These are phyloP conservation scores for Lichtheimia corymbifera DNA, from an alignment of 371 early-diverging fungal genomes.

Conservation along the genomic window DNA sequence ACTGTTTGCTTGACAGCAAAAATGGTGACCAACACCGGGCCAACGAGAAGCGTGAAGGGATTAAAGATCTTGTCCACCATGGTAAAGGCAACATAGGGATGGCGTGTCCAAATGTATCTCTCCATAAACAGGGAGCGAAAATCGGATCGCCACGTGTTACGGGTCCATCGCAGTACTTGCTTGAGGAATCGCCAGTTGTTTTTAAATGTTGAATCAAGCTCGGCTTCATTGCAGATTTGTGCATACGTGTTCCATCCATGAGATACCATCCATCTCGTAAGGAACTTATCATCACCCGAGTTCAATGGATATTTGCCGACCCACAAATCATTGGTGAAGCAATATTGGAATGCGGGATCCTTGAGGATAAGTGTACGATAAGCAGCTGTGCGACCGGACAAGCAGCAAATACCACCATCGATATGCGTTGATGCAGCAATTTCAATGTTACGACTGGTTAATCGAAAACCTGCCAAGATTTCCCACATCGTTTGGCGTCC, in stretches of 20 bases:
- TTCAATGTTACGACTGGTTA: conserved; percentile 72
- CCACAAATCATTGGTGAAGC: conserved; percentile 73
- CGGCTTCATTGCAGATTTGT: conserved; percentile 69
- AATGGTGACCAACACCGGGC: conserved; percentile 61
- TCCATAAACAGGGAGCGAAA: conserved; percentile 67
- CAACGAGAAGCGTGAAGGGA: conserved; percentile 67
- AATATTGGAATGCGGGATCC: conserved; percentile 70
- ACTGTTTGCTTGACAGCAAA: conserved; percentile 31
- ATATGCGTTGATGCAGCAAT: conserved; percentile 72
- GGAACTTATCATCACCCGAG: conserved; percentile 75
- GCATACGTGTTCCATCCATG: conserved; percentile 72
- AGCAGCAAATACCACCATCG: conserved; percentile 73
- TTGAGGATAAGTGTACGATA: conserved; percentile 70
- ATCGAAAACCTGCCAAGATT: conserved; percentile 67
- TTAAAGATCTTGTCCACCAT: conserved; percentile 78
- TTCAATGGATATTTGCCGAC: conserved; percentile 68
- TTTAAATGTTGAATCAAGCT: conserved; percentile 70
- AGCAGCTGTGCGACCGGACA: conserved; percentile 75
- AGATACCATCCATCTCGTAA: conserved; percentile 72
- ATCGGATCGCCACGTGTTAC: conserved; percentile 76
- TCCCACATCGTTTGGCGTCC: conserved; percentile 70
- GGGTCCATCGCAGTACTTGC: conserved; percentile 72
- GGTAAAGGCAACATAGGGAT: conserved; percentile 72
- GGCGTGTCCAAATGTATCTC: conserved; percentile 61
- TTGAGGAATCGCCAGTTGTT: conserved; percentile 75